A percentile compares a stretch with the other conserved stretches of the same genome.
phyloP scores from a whole-genome alignment of 1,139 yeast species.

The Yamadazyma oceani region DNA sequence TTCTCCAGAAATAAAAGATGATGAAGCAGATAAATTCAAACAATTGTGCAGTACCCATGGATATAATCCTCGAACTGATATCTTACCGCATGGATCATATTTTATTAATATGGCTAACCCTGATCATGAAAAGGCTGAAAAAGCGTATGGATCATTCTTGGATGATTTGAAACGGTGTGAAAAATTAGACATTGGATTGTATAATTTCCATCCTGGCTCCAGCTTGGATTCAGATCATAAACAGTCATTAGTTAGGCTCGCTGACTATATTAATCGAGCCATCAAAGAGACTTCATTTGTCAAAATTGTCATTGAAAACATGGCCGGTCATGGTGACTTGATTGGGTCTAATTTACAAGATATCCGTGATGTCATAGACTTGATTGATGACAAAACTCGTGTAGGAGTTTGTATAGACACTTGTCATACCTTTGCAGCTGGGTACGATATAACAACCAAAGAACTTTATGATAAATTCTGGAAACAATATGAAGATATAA shows the following conservation, averaged over 20 bases:
- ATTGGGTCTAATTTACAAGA: constrained; percentile 85
- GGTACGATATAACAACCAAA: constrained; percentile 72
- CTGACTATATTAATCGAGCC: constrained; percentile 77
- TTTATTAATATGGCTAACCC: constrained; percentile 92
- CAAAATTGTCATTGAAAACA: constrained; percentile 87
- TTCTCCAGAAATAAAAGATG: constrained; percentile 68
- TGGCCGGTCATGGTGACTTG: constrained; percentile 96
- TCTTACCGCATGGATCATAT: constrained; percentile 93
- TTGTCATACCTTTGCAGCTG: constrained; percentile 95
- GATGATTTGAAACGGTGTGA: constrained; percentile 92
- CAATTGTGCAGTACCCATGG: constrained; percentile 58
- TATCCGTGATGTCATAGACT: constrained; percentile 66
- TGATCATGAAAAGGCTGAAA: constrained; percentile 71
- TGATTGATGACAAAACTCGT: constrained; percentile 73
- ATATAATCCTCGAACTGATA: constrained; percentile 72
- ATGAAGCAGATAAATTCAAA: constrained; percentile 68
- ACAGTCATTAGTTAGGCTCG: constrained; percentile 65
- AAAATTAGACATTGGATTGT: constrained; percentile 74
- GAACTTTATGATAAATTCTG: constrained; percentile 65
- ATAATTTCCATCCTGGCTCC: constrained; percentile 96
- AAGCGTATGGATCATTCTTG: constrained; percentile 74
- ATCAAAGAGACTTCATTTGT: constrained; percentile 72
- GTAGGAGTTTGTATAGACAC: constrained; percentile 96
- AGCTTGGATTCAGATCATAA: constrained; percentile 70
- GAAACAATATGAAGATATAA: constrained; percentile 64